A percentile compares a stretch with the other conserved stretches of the same genome.
Evolutionary conservation across 2,329 filamentous ascomycete genomes (phyloP).

Genomic region (Aschersonia sp.): DNA sequence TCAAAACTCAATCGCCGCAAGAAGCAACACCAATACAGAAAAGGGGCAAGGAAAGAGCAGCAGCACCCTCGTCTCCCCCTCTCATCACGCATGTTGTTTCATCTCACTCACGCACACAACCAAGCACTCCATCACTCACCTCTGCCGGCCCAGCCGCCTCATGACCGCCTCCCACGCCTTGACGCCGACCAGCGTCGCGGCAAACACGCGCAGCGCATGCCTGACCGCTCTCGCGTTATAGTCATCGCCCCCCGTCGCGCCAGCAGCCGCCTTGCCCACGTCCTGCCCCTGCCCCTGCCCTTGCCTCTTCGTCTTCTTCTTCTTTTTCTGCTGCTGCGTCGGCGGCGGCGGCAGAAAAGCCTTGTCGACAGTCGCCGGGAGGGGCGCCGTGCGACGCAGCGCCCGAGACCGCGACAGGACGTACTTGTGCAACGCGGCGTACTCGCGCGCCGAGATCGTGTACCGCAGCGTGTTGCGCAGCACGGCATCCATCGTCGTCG

Average conservation of each 20-base stretch:
- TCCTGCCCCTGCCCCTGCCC: too few species aligned
- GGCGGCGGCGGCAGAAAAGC: conserved; percentile 15
- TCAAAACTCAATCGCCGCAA: too few species aligned
- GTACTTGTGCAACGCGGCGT: conserved; percentile 71
- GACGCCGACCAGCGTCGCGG: conserved; percentile 46
- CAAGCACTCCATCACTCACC: conserved; percentile 21
- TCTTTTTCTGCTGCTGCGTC: not conserved
- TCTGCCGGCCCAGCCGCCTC: conserved; percentile 29
- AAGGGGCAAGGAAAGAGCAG: too few species aligned
- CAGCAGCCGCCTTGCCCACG: too few species aligned
- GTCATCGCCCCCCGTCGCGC: conserved; percentile 33
- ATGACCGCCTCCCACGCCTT: conserved; percentile 45
- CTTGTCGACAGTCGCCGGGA: conserved; percentile 36
- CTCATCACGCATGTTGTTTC: too few species aligned
- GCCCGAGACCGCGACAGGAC: conserved; percentile 57
- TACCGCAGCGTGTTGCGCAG: conserved; percentile 78
- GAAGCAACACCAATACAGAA: too few species aligned
- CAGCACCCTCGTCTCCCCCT: too few species aligned
- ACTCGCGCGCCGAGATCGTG: conserved; percentile 73
- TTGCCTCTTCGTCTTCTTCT: too few species aligned
- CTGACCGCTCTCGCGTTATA: conserved; percentile 58
- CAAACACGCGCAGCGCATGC: conserved; percentile 56
- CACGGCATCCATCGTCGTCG: conserved; percentile 37
- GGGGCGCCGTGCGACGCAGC: conserved; percentile 39
- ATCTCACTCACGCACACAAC: too few species aligned